A percentile compares a stretch with the other conserved stretches of the same genome.
phyloP scores from a whole-genome alignment of 768 basidiomycete genomes.

The Leccinum imitatum region DNA sequence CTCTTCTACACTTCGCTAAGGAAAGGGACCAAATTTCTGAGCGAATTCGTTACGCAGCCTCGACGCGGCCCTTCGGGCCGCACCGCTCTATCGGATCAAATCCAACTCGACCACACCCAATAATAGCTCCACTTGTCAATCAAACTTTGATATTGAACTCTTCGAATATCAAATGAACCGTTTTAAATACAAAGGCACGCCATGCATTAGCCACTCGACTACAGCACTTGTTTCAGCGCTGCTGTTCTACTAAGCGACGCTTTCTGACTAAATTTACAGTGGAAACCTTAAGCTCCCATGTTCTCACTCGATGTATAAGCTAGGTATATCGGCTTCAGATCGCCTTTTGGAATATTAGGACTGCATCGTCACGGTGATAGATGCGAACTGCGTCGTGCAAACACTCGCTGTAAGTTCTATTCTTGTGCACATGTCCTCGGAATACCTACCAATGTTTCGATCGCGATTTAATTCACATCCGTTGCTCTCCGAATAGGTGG shows the following conservation, averaged over 20 bases:
- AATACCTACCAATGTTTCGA: neutral
- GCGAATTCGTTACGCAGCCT: neutral
- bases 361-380: neutral
- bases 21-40: neutral
- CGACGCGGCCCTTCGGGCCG: too few species aligned
- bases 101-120: too few species aligned
- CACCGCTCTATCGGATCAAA: neutral
- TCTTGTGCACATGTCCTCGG: neutral
- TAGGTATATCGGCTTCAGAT: too few species aligned
- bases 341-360: too few species aligned
- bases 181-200: neutral
- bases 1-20: neutral
- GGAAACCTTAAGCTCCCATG: too few species aligned
- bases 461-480: neutral
- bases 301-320: too few species aligned
- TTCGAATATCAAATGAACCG: neutral
- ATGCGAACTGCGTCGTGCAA: neutral
- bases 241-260: neutral
- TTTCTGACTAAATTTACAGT: too few species aligned
- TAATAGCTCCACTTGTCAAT: neutral
- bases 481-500: neutral
- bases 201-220: neutral
- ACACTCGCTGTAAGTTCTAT: too few species aligned
- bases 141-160: neutral
- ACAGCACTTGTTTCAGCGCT: neutral